Evolutionary conservation across 352 stramenopile species (phyloP), one percentile per base, ranked within the genome.

Genomic region (Globisporangium abappressorium): DNA sequence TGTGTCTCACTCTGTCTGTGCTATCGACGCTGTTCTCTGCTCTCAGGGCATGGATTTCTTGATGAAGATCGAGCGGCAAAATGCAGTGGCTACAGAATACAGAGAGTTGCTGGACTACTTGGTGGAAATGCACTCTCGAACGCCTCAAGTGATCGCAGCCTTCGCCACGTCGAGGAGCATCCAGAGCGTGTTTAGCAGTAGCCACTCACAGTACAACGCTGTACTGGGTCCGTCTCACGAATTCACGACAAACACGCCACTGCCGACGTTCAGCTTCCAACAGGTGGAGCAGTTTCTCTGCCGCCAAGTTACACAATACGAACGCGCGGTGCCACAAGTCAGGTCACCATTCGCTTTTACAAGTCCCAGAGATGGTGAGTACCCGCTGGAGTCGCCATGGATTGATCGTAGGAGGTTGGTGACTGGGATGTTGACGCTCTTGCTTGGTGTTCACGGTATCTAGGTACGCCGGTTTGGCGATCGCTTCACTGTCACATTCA

Each of bases 271-370:
- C 43, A 30, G 15, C 22, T 53, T 33, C 20, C 22, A 2, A 0
- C 15, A 49, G 6, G 6, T 68, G 22, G 56, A 57, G 38, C 26
- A 47, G 24, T 63, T 57, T 26, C n/a, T 68, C 14, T 68, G 62
- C 53, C n/a, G 2, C 1, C 55, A 58, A 1, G 30, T 68, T 3
- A 5, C 20, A 1, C n/a, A 57, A 43, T n/a, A 1, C 43, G 5
- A 33, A 11, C 12, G n/a, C 57, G 20, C 11, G 38, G 4, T 59
- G 60, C 30, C 8, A 4, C 2, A 51, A 49, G 28, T 12, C 47
- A 2, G n/a, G 18, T n/a, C 33, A 66, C 15, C 11, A 33, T 2
- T 46, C 11, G n/a, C n/a, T n/a, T 0, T 2, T 56, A 7, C 5
- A 43, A 18, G 9, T 20, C 3, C 26, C 36, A 12, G 36, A 43